A percentile compares a stretch with the other conserved stretches of the same genome.
Evolutionary conservation across 192 early-diverging fungal species (phyloP).

Genomic region (Coemansia sp.): DNA sequence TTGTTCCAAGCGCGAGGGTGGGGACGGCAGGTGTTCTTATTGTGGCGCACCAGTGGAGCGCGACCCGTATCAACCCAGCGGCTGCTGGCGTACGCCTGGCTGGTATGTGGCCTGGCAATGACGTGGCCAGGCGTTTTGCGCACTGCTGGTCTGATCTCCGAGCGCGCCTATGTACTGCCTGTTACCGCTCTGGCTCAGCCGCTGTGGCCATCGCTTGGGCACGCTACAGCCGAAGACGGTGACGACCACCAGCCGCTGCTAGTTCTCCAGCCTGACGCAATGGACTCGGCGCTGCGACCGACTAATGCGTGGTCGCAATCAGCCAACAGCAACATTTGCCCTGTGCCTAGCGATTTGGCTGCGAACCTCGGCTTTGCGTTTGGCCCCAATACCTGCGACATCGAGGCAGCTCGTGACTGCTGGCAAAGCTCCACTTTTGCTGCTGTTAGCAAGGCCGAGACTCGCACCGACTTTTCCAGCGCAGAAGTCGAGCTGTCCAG

Average conservation of each 20-base stretch:
- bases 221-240: constrained; percentile 1
- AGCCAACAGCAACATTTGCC: neutral
- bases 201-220: constrained; percentile 29
- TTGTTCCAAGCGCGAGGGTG: constrained; percentile 32
- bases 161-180: constrained; percentile 50
- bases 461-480: neutral
- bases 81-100: constrained; percentile 45
- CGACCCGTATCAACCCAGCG: constrained; percentile 18
- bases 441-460: neutral
- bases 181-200: constrained; percentile 46
- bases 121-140: constrained; percentile 54
- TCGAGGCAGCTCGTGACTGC: neutral
- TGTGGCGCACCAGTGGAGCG: constrained; percentile 3
- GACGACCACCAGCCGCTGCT: constrained; percentile 7
- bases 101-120: constrained; percentile 46
- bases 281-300: neutral
- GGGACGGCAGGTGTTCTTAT: constrained; percentile 44
- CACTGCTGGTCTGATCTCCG: constrained; percentile 49
- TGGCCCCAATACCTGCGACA: neutral
- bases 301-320: neutral
- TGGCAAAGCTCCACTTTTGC: neutral
- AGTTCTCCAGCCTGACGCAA: constrained; percentile 10
- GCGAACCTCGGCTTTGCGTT: neutral
- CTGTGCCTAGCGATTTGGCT: neutral
- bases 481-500: neutral